Evolutionary conservation across 2,329 filamentous ascomycete genomes (phyloP), one percentile per base, ranked within the genome.

Genomic region (Setomelanomma holmii): DNA sequence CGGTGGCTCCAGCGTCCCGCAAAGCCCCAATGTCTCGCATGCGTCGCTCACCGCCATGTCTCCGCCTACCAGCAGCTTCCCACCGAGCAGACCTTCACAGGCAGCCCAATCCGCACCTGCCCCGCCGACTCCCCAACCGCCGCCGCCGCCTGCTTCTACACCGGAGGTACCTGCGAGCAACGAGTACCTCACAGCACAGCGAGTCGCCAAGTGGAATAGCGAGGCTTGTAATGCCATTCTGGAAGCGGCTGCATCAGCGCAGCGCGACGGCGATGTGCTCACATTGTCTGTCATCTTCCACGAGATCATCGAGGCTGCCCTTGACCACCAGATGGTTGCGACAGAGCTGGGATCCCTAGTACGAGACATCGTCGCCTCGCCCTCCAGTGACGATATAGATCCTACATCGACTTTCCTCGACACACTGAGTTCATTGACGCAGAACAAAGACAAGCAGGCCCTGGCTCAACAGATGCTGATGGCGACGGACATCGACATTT

Each of bases 281-380:
- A 84, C 86, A 51, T 78, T 96, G 33, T 86, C 88, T 23, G 83
- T 83, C 12, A 79, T 96, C 19, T 91, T 93, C 62, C 91, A 96
- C 76, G 95, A 99, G 72, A 84, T 97, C 33, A 84, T 95, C 30
- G 86, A 88, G 55, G 86, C 90, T 27, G 87, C 88, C 16, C 76
- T 96, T 11, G 87, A 91, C 66, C 83, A 82, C 36, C 84, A 87
- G 42, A 75, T 97, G 40, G 80, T 84, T 34, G 80, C 90, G 2
- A 71, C 75, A 5, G 89, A 93, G 64, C 87, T 90, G 41, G 93
- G 93, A 21, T 78, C 76, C 17, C 84, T 87, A 49, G 82, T 96
- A 51, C 89, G 87, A 66, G 86, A 92, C 54, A 89, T 96, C 21
- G 77, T 96, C 24, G 79, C 82, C 46, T 78, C 81, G 48, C 78